Conservation (phyloP, 805 yeast genomes). For the Candida sithepensis region DNA sequence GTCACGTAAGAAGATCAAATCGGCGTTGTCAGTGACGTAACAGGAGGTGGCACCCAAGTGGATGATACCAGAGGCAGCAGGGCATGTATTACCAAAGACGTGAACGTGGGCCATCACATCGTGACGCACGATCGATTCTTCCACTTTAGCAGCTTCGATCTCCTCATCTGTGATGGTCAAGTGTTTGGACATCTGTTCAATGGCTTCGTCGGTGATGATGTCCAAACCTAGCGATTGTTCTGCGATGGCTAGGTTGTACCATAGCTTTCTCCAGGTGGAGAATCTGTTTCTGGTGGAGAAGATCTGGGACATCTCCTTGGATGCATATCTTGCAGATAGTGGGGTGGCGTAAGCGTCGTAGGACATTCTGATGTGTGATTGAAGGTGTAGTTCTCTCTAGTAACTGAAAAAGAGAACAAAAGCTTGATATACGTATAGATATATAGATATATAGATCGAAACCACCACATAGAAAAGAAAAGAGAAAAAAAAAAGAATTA, state of each 20-base stretch:
- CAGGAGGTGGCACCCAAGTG: slow-evolving; percentile 98
- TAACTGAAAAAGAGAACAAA: too few species aligned
- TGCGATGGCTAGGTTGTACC: slow-evolving; percentile 94
- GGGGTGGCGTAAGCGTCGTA: slow-evolving; percentile 87
- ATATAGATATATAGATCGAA: too few species aligned
- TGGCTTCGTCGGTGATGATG: slow-evolving; percentile 86
- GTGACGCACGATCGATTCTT: slow-evolving; percentile 97
- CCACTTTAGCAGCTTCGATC: slow-evolving; percentile 80
- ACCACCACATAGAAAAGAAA: too few species aligned
- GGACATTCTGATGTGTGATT: slow-evolving; percentile 26
- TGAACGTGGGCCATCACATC: slow-evolving; percentile 99
- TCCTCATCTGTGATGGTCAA: slow-evolving; percentile 88
- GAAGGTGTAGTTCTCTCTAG: too few species aligned
- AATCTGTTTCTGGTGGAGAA: slow-evolving; percentile 92
- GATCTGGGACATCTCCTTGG: slow-evolving; percentile 92
- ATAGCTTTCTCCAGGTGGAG: slow-evolving; percentile 97
- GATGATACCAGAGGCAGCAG: slow-evolving; percentile 95
- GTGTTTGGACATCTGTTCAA: slow-evolving; percentile 77
- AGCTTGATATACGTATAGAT: too few species aligned
- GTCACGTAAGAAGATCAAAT: slow-evolving; percentile 91
- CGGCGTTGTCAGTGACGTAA: slow-evolving; percentile 97
- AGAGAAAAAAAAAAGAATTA: neutral
- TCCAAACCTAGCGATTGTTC: slow-evolving; percentile 86
- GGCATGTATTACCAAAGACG: slow-evolving; percentile 87
- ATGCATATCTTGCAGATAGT: slow-evolving; percentile 93